A percentile compares a stretch with the other conserved stretches of the same genome.
These are phyloP conservation scores for Colletotrichum karsti DNA, from an alignment of 2,329 filamentous ascomycete species.

Conservation along the genomic window DNA sequence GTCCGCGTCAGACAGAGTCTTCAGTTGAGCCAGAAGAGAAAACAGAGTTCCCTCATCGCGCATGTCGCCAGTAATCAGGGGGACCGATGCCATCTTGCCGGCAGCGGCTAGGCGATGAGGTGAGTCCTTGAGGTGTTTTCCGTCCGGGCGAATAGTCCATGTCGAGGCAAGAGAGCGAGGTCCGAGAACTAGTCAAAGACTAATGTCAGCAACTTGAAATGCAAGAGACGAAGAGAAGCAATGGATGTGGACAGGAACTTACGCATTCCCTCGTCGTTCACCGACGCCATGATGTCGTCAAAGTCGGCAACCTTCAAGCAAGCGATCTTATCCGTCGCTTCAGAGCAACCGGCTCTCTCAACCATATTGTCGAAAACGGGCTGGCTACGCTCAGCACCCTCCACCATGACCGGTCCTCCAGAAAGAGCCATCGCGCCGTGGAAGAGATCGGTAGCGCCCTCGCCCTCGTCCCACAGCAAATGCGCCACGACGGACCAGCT, in stretches of 20 bases:
- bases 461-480: slow-evolving; percentile 63
- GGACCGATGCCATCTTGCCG: slow-evolving; percentile 46
- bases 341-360: not conserved
- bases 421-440: slow-evolving; percentile 71
- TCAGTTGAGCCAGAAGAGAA: slow-evolving; percentile 45
- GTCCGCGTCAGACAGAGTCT: not conserved
- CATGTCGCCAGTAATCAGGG: slow-evolving; percentile 70
- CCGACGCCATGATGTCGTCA: slow-evolving; percentile 1
- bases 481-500: slow-evolving; percentile 35
- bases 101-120: not conserved
- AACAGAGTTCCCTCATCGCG: slow-evolving; percentile 75
- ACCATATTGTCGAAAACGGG: slow-evolving; percentile 8
- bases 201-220: not conserved
- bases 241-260: not conserved
- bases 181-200: not conserved
- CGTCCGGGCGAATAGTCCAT: not conserved
- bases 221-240: no score
- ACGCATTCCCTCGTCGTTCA: slow-evolving; percentile 18
- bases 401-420: slow-evolving; percentile 1
- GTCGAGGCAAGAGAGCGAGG: slow-evolving; percentile 1
- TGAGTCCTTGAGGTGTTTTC: slow-evolving; percentile 8
- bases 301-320: slow-evolving; percentile 15
- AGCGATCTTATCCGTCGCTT: not conserved
- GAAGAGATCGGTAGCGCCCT: slow-evolving; percentile 69
- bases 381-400: not conserved